Evolutionary conservation across 2,329 filamentous ascomycete species (phyloP).

Genomic region (Teratosphaeria gauchensis): DNA sequence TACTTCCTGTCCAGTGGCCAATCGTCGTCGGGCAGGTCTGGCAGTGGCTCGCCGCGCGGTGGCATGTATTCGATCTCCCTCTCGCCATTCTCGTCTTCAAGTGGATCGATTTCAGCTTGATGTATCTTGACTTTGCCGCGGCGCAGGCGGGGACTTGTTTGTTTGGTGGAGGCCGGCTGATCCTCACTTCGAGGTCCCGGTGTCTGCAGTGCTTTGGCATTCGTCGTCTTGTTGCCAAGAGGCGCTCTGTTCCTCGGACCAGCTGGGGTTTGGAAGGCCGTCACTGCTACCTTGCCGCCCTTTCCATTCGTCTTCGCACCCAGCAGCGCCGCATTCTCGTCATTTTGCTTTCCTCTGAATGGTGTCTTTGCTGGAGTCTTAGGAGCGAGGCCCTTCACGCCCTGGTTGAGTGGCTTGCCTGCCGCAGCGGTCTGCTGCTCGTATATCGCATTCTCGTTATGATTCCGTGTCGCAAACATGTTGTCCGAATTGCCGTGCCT

Average conservation of each 20-base stretch:
- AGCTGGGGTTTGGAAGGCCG: conserved; percentile 68
- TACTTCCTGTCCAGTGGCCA: conserved; percentile 18
- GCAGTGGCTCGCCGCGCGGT: conserved; percentile 49
- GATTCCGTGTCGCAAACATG: conserved; percentile 65
- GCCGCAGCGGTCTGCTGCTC: conserved; percentile 61
- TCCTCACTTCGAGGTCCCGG: conserved; percentile 46
- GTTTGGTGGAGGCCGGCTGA: conserved; percentile 36
- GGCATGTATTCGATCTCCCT: conserved; percentile 87
- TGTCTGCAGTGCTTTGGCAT: conserved; percentile 70
- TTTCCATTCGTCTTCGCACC: conserved; percentile 50
- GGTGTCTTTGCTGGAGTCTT: conserved; percentile 89
- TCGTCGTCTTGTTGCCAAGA: conserved; percentile 90
- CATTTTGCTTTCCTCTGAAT: conserved; percentile 57
- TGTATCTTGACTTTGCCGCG: conserved; percentile 52
- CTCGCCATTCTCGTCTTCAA: conserved; percentile 37
- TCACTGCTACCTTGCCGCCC: conserved; percentile 45
- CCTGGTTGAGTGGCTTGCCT: conserved; percentile 62
- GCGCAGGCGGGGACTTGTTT: conserved; percentile 47
- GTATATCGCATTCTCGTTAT: conserved; percentile 82
- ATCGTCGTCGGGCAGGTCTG: conserved; percentile 24
- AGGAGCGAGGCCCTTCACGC: conserved; percentile 49
- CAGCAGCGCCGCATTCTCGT: conserved; percentile 68
- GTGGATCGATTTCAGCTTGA: conserved; percentile 40
- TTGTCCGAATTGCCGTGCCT: conserved; percentile 12
- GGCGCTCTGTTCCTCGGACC: conserved; percentile 73